Base-by-base conservation (phyloP, 768 basidiomycete genomes). In the Tylopilus rubrobrunneus region DNA sequence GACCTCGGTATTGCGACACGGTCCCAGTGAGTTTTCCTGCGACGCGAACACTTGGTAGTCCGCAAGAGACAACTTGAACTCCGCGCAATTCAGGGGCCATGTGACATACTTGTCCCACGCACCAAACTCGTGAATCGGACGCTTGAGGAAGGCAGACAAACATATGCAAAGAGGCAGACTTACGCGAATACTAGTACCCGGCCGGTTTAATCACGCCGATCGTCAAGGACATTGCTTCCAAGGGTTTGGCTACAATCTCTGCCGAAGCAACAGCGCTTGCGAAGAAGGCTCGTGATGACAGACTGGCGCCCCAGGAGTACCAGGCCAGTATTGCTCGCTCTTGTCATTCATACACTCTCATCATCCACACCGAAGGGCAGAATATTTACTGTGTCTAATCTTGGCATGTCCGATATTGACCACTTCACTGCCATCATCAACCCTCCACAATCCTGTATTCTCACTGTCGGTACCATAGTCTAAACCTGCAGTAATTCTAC, bases 371-470 rank as follows among this genome's bases (percentile, higher is more conserved):
- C 43, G 31, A 53, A 93, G 89, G 97, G 97, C 51, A 97, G 97
- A 46, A 91, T 94, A 12, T 98, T 99, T 77, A 98, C 97, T 42
- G 92, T 99, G 70, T 99, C 97, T 55, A 99, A 99, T 76, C 80
- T 99, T 52, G 97, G 97, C 73, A 99, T 99, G 97, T 97, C 81
- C 68, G 95, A 89, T 57, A 83, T 98, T 65, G 82, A 85, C 51
- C 89, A 94, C 73, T 99, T 99, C 74, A 98, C 95, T 14, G 97
- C 97, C 45, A 98, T 99, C 76, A 96, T 99, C 82, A 99, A 99
- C 79, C 85, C 89, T 14, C 97, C 97, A 23, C 97, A 98, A 73
- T 91, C 92, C 45, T 98, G 95, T 74, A 99, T 98, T 66, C 86
- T 99, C 56, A 97, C 97, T 42, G 84, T 98, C 62, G 95, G 97